Conservation (phyloP, 148 eudicot species). For the Camellia granthamiana region DNA sequence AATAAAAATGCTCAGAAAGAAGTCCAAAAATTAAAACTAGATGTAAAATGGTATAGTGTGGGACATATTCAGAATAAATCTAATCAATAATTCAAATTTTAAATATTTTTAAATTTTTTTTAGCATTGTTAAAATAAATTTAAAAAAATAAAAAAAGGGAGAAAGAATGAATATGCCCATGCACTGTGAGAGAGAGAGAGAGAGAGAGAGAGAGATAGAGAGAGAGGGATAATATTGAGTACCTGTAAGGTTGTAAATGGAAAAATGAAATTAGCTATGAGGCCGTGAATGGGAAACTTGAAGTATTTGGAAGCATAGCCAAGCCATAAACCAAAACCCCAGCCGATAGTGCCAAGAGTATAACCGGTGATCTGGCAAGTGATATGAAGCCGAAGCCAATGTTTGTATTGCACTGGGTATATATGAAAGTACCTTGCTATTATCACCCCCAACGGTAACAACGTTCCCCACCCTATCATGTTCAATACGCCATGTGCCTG, state of each 20-base stretch:
- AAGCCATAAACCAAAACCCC: constrained; percentile 54
- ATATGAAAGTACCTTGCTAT: constrained; percentile 52
- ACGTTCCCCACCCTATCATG: constrained; percentile 56
- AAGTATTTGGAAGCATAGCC: constrained; percentile 36
- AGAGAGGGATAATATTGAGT: background rate
- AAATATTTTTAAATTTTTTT: too few relatives aligned
- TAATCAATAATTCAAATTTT: too few relatives aligned
- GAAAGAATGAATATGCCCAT: background rate
- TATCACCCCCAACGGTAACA: constrained; percentile 62
- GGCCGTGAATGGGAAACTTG: constrained; percentile 34
- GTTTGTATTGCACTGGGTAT: constrained; percentile 24
- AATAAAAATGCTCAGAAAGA: too few relatives aligned
- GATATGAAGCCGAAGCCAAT: constrained; percentile 41
- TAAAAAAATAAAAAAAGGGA: too few relatives aligned
- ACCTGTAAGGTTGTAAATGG: constrained; percentile 67
- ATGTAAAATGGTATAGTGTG: too few relatives aligned
- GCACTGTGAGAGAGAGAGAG: too few relatives aligned
- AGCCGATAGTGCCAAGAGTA: constrained; percentile 48
- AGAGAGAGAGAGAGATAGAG: too few relatives aligned
- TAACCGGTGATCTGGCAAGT: constrained; percentile 48
- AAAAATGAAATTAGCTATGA: constrained; percentile 45
- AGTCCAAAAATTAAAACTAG: too few relatives aligned
- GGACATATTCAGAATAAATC: too few relatives aligned
- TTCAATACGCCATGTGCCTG: constrained; percentile 63
- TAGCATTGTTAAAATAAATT: too few relatives aligned